Conservation (phyloP, 768 basidiomycete species). For the Harrya chromipes region DNA sequence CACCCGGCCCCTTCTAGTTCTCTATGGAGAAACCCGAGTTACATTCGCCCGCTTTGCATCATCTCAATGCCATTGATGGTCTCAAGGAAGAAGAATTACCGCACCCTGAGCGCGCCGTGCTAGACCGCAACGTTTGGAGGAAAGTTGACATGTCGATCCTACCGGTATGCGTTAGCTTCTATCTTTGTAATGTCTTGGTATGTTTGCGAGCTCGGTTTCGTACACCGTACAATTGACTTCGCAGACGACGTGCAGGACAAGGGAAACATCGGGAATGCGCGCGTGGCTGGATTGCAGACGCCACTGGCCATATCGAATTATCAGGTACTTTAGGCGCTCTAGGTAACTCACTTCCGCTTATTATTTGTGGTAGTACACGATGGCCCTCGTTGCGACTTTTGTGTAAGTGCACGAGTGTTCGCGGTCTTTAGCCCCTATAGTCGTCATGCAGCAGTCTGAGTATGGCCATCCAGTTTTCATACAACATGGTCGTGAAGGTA, state of each 20-base stretch:
- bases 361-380: not conserved
- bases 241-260: slow-evolving; percentile 26
- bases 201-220: slow-evolving; percentile 12
- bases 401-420: no score
- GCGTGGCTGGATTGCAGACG: slow-evolving; percentile 56
- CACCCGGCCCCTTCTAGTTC: no score
- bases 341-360: not conserved
- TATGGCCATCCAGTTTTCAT: slow-evolving; percentile 54
- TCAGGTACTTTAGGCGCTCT: slow-evolving; percentile 12
- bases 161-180: slow-evolving; percentile 48
- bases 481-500: slow-evolving; percentile 54
- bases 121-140: slow-evolving; percentile 43
- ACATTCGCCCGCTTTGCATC: not conserved
- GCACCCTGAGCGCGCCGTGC: slow-evolving; percentile 5
- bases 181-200: slow-evolving; percentile 51
- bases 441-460: slow-evolving; percentile 36
- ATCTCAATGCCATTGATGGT: not conserved
- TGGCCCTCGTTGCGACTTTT: no score
- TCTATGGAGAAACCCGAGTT: no score
- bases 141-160: slow-evolving; percentile 49
- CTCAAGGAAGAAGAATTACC: slow-evolving; percentile 8
- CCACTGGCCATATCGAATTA: slow-evolving; percentile 38
- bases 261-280: slow-evolving; percentile 56
- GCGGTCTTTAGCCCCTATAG: no score
- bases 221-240: not conserved